phyloP scores from a whole-genome alignment of 352 stramenopile genomes.

The Phytophthora vignae region DNA sequence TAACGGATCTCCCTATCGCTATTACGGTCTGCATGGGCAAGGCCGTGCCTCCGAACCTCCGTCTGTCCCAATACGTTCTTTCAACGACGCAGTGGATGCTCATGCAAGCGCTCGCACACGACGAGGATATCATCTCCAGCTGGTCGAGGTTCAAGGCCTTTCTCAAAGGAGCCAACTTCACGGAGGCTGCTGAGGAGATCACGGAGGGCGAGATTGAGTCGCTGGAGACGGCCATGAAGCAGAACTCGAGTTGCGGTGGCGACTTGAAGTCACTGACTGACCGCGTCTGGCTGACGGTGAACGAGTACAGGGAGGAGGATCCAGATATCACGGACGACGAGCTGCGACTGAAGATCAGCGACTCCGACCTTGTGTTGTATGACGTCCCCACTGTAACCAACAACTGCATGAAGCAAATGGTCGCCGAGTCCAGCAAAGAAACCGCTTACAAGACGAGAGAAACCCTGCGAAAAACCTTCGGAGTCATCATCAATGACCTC shows the following conservation, averaged over 20 bases:
- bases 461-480: too few species aligned
- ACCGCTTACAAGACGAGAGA: too few species aligned
- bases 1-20: constrained; percentile 15
- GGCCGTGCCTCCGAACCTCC: constrained; percentile 13
- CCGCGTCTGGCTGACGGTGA: constrained; percentile 40
- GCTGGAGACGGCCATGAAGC: constrained; percentile 40
- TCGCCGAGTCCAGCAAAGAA: too few species aligned
- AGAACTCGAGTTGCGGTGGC: constrained; percentile 41
- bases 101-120: constrained; percentile 12
- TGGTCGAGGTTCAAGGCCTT: constrained; percentile 22
- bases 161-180: constrained; percentile 29
- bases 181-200: constrained; percentile 17
- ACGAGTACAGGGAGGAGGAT: constrained; percentile 40
- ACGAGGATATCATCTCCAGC: constrained; percentile 21
- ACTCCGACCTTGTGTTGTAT: constrained; percentile 56
- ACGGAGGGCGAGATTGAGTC: constrained; percentile 21
- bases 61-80: constrained; percentile 11
- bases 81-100: constrained; percentile 22
- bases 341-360: constrained; percentile 47
- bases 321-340: constrained; percentile 37
- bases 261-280: constrained; percentile 50
- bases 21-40: constrained; percentile 22
- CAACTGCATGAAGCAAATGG: constrained; percentile 36
- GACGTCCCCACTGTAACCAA: constrained; percentile 51
- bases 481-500: constrained; percentile 36